Percentiles rank a stretch among this genome's conserved stretches.
phyloP scores from a whole-genome alignment of 1,139 yeast genomes.

The Arxiozyma telluris region DNA sequence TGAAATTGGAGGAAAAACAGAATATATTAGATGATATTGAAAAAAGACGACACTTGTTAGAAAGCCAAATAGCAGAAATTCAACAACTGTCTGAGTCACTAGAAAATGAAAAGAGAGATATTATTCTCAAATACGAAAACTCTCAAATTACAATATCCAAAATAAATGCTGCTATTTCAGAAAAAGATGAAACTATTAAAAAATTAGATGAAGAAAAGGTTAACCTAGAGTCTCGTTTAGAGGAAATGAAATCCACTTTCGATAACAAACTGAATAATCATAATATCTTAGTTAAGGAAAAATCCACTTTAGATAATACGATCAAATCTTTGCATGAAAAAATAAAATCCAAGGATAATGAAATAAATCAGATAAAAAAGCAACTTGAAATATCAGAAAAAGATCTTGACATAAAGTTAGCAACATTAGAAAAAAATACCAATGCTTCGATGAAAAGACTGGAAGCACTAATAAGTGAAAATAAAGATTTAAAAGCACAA shows the following conservation, averaged over 20 bases:
- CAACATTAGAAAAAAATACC: conserved; percentile 30
- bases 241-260: conserved; percentile 12
- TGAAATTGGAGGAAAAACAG: conserved; percentile 16
- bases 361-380: conserved; percentile 31
- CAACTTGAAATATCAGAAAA: conserved; percentile 31
- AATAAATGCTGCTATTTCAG: conserved; percentile 23
- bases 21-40: conserved; percentile 30
- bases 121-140: conserved; percentile 21
- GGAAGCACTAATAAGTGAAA: conserved; percentile 42
- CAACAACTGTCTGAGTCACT: conserved; percentile 32
- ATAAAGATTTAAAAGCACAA: conserved; percentile 36
- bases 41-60: conserved; percentile 14
- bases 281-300: conserved; percentile 8
- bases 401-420: conserved; percentile 34
- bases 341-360: conserved; percentile 31
- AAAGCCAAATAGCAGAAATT: conserved; percentile 21
- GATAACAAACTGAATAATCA: conserved; percentile 5
- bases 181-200: conserved; percentile 17
- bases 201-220: conserved; percentile 21
- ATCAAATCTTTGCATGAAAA: conserved; percentile 29
- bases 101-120: conserved; percentile 31
- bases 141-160: conserved; percentile 25
- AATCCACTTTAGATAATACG: conserved; percentile 20
- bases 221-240: conserved; percentile 8
- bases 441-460: conserved; percentile 35